These are phyloP conservation scores for Malassezia sympodialis DNA, from an alignment of 1,284 basidiomycete genomes.

Conservation along the genomic window DNA sequence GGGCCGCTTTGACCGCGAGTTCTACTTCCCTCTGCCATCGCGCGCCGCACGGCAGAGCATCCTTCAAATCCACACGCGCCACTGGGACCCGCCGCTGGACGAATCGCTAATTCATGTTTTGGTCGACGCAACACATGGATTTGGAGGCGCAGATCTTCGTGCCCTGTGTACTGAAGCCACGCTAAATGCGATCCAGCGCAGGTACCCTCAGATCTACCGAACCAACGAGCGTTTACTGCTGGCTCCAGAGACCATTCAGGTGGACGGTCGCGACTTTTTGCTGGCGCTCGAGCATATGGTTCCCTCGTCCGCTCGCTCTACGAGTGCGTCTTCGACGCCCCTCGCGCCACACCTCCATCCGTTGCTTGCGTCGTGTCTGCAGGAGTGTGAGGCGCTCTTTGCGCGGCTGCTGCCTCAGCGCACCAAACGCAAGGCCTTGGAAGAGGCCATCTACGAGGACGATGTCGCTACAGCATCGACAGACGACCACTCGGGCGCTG, in stretches of 20 bases:
- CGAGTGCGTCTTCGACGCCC: slow-evolving; percentile 70
- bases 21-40: slow-evolving; percentile 89
- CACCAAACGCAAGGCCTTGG: slow-evolving; percentile 55
- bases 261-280: slow-evolving; percentile 90
- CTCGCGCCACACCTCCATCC: slow-evolving; percentile 78
- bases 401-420: slow-evolving; percentile 48
- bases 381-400: slow-evolving; percentile 63
- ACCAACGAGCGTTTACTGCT: slow-evolving; percentile 74
- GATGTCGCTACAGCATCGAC: slow-evolving; percentile 33
- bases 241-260: slow-evolving; percentile 72
- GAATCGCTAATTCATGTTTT: slow-evolving; percentile 60
- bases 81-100: slow-evolving; percentile 76
- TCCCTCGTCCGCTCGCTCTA: slow-evolving; percentile 84
- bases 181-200: slow-evolving; percentile 85
- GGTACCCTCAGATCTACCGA: slow-evolving; percentile 96
- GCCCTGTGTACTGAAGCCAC: slow-evolving; percentile 70
- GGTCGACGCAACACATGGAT: slow-evolving; percentile 87
- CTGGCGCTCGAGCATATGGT: slow-evolving; percentile 78
- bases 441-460: slow-evolving; percentile 79
- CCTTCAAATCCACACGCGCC: slow-evolving; percentile 77
- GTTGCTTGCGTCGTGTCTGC: slow-evolving; percentile 61
- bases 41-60: slow-evolving; percentile 77
- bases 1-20: slow-evolving; percentile 93
- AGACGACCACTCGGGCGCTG: slow-evolving; percentile 17
- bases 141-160: slow-evolving; percentile 90